Base-by-base conservation (phyloP, 2,329 filamentous ascomycete species). In the Myriosclerotinia curreyana region DNA sequence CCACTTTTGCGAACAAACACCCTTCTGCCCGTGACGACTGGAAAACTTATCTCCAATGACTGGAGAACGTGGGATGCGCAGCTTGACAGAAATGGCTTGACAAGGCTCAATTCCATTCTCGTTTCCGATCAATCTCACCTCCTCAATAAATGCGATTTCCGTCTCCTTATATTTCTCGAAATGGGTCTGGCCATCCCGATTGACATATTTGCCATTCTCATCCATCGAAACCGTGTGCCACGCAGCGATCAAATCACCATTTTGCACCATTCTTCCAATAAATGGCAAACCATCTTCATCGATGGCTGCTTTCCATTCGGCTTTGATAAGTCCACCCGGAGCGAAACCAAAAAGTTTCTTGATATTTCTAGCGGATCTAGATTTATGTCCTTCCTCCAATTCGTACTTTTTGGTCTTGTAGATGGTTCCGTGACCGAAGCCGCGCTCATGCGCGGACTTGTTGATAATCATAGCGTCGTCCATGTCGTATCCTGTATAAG, bases 401-500 rank as follows among this genome's bases (percentile, higher is more conserved):
- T 90, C 86, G 74, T 95, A 87, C 74, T 96, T 90, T 79, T 98
- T 96, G 11, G 92, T 96, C 81, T 99, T 99, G 83, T 97, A 99
- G 71, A 99, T 92, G 6, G 93, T 96, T 63, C 95, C 95, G 73
- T 98, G 87, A 46, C 92, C 94, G 73, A 99, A 98, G 17, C 95
- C 95, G 70, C 95, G 87, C 77, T 99, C 95, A 76, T 97, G 92
- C 3, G 94, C 88, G 25, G 92, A 96, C 77, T 98, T 98, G 82
- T 98, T 98, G 75, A 99, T 82, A 75, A 99, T 98, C 94, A 98
- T 98, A 75, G 95, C 95, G 79, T 99, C 95, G 82, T 99, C 95
- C 95, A 99, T 99, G 82, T 99, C 95, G 79, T 98, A 99, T 60
- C 94, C 95, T 2, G 94, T 98, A 77, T 99, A 99, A 0, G 94